Conservation (phyloP, 106 monocot genomes). For the Phalaenopsis aphrodite region DNA sequence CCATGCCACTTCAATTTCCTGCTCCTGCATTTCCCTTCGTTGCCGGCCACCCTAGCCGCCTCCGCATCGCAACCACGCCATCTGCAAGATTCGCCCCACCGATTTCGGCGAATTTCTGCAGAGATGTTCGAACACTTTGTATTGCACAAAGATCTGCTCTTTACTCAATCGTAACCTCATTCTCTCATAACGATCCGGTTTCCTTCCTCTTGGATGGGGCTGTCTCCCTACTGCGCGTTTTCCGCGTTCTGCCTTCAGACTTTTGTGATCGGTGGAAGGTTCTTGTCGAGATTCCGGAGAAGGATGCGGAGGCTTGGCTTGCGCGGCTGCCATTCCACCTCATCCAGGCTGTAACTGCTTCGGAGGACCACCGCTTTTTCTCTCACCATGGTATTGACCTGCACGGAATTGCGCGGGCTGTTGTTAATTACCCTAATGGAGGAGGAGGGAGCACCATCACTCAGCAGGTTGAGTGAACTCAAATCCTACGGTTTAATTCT, state of each 20-base stretch:
- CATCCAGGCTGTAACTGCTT: slow-evolving; percentile 23
- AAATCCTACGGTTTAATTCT: not conserved
- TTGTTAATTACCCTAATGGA: slow-evolving; percentile 30
- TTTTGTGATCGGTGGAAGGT: slow-evolving; percentile 22
- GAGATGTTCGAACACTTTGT: not conserved
- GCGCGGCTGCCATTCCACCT: slow-evolving; percentile 18
- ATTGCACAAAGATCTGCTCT: not conserved
- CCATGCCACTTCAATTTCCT: not conserved
- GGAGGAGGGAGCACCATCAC: slow-evolving; percentile 55
- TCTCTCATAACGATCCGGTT: not conserved
- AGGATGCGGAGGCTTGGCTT: slow-evolving; percentile 25
- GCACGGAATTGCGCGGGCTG: slow-evolving; percentile 28
- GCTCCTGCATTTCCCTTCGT: not conserved
- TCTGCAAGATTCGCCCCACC: not conserved
- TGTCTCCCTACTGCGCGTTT: not conserved
- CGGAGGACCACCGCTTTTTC: slow-evolving; percentile 42
- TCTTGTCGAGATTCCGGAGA: slow-evolving; percentile 16
- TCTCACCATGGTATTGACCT: slow-evolving; percentile 30
- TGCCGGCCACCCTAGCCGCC: not conserved
- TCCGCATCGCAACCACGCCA: too few species aligned
- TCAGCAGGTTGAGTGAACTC: slow-evolving; percentile 28
- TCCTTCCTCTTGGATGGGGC: slow-evolving; percentile 7
- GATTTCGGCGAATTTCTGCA: not conserved
- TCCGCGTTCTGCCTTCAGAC: slow-evolving; percentile 8
- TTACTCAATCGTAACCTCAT: not conserved